Base-by-base conservation (phyloP, 2,329 filamentous ascomycete species). In the Ceratocystis huliohia region DNA sequence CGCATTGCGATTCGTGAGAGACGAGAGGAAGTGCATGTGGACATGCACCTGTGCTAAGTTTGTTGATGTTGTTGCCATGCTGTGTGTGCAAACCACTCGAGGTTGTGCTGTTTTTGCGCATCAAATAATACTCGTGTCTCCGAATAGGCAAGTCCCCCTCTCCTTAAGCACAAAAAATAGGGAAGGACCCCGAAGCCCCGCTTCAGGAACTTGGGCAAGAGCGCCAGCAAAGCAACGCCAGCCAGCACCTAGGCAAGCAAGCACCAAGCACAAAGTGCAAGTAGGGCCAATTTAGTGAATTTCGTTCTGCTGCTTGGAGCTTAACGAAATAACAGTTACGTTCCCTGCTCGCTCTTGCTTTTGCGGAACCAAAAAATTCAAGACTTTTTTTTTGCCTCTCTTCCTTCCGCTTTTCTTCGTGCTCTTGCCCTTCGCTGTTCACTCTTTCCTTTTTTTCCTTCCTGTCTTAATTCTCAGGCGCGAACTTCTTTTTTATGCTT, bases 281-380 rank as follows among this genome's bases (percentile, higher is more conserved):
- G 37, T 41, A 41, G 37, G 37, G 37, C 37, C 10, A 37, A 15
- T 13, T 41, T 41, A 10, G 37, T 41, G 37, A 5, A 13, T 41
- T 41, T 41, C 8, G 5, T 15, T 13, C 37, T 41, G 37, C 37
- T 41, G 37, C 37, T 41, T 41, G 1, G 37, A 41, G 37, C 13
- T 41, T 41, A 41, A 41, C 10, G 1, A 41, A 53, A 15, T 25
- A 28, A 7, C 8, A 53, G 48, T 15, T 25, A 13, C 20, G 10
- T 5, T 15, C 13, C 20, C 48, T 22, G 48, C 48, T 28, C 61
- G 61, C 61, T 45, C 37, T 37, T 45, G 46, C n/a, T 45, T 22
- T 28, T 33, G n/a, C 56, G 28, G 48, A 57, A 56, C 37, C 25
- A 56, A 65, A 56, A 57, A 45, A 65, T 33, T 30, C 63, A 62